Base-by-base conservation (phyloP, 129 eudicot species). In the Mikania micrantha region DNA sequence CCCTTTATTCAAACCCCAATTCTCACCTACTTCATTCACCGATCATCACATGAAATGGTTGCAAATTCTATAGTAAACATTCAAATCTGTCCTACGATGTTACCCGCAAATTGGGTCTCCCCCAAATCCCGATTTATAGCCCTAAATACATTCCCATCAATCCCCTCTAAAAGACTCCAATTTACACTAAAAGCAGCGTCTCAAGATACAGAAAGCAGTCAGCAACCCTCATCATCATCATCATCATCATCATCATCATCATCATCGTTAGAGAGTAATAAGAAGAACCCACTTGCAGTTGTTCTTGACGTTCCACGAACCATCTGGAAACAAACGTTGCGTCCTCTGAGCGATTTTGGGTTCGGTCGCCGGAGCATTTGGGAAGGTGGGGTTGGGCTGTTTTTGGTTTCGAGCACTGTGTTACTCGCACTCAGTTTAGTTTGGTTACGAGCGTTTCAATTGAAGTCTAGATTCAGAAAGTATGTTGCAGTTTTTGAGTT, bases 381-480 rank as follows among this genome's bases (percentile, higher is more conserved):
- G 98, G 98, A 91, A 78, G 98, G 98, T 50, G 98, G 96, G 50
- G 96, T 91, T 45, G 98, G 98, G 47, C 53, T 91, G 79, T 91
- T 91, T 71, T 63, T 91, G 50, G 91, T 85, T 24, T 91, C 96
- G 4, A 86, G 96, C 6, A 76, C 85, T 8, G 73, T 88, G 32
- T 79, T 91, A 17, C 59, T 91, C 58, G 98, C 89, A 7, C 82
- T 91, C 29, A 79, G 87, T 85, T 79, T 91, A 72, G 84, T 81
- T 31, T 91, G 96, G 98, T 64, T 88, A 81, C 65, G 84, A 74
- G 98, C 85, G 34, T 91, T 88, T 72, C 98, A 88, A 25, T 65
- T 88, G 79, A 85, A 84, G 32, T 85, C 94, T 0, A 85, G 77
- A 70, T 91, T 88, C 31, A 81, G 85, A 64, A 91, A 85, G 79